Evolutionary conservation across 1,139 yeast species (phyloP).

Genomic region (Taiozyma sp.): DNA sequence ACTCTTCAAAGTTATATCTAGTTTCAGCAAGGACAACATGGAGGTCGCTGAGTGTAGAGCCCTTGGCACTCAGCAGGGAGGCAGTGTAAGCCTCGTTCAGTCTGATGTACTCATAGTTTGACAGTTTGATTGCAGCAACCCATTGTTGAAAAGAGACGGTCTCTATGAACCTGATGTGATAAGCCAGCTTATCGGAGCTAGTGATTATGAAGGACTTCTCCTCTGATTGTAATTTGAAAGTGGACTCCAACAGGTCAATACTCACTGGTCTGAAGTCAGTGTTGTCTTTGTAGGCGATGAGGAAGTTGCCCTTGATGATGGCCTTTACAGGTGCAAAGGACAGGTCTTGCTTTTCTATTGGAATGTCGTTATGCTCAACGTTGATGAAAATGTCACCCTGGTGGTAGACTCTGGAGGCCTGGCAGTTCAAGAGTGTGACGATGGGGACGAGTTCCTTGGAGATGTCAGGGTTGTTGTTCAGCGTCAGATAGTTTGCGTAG

Average conservation of each 20-base stretch:
- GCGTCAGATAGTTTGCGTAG: slow-evolving; percentile 9
- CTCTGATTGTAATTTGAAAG: not conserved
- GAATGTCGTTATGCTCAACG: slow-evolving; percentile 8
- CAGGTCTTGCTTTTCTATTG: slow-evolving; percentile 8
- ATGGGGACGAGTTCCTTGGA: slow-evolving; percentile 44
- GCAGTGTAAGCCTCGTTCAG: slow-evolving; percentile 87
- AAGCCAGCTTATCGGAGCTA: slow-evolving; percentile 63
- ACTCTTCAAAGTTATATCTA: slow-evolving; percentile 70
- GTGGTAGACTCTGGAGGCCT: slow-evolving; percentile 42
- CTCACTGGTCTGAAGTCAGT: slow-evolving; percentile 48
- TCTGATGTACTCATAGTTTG: slow-evolving; percentile 61
- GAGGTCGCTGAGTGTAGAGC: slow-evolving; percentile 68
- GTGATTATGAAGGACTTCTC: slow-evolving; percentile 64
- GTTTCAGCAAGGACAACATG: slow-evolving; percentile 71
- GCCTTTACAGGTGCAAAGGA: slow-evolving; percentile 10
- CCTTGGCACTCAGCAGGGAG: slow-evolving; percentile 71
- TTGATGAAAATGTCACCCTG: slow-evolving; percentile 10
- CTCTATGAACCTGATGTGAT: slow-evolving; percentile 57
- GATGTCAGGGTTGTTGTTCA: slow-evolving; percentile 1
- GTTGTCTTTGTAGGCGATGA: not conserved
- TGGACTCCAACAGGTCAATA: slow-evolving; percentile 44
- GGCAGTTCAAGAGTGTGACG: slow-evolving; percentile 45
- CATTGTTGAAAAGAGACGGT: slow-evolving; percentile 40
- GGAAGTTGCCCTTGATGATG: slow-evolving; percentile 9
- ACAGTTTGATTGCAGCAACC: slow-evolving; percentile 65